phyloP scores from a whole-genome alignment of 768 basidiomycete genomes.

The Phylloporus rhodoxanthus region DNA sequence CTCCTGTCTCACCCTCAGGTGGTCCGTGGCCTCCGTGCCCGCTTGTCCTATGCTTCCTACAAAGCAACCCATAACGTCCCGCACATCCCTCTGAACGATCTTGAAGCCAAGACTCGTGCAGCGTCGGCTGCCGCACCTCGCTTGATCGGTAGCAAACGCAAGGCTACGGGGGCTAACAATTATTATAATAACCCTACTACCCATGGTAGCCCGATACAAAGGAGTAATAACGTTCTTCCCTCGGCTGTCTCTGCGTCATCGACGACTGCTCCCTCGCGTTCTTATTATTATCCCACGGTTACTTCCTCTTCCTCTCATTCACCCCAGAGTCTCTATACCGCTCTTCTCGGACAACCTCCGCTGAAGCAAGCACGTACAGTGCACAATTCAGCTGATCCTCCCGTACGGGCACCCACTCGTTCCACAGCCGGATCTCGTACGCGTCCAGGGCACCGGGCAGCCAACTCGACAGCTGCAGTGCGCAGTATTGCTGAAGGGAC shows the following conservation, averaged over 20 bases:
- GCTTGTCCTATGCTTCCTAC: conserved; percentile 78
- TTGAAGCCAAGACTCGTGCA: conserved; percentile 54
- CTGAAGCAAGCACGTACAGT: conserved; percentile 74
- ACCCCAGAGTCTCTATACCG: conserved; percentile 60
- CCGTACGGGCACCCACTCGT: conserved; percentile 44
- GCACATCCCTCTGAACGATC: conserved; percentile 59
- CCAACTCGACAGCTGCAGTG: conserved; percentile 14
- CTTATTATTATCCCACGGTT: conserved; percentile 38
- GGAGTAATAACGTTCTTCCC: conserved; percentile 45
- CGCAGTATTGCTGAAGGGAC: conserved; percentile 44
- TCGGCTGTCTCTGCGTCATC: conserved; percentile 22
- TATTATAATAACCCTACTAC: conserved; percentile 50
- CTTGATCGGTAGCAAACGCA: conserved; percentile 56
- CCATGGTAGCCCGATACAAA: conserved; percentile 37
- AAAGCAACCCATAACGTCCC: conserved; percentile 73
- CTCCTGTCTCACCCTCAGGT: conserved; percentile 47
- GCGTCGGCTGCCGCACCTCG: conserved; percentile 45
- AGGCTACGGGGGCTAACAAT: conserved; percentile 36
- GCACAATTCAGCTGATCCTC: conserved; percentile 66
- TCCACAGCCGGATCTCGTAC: conserved; percentile 30
- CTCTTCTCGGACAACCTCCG: conserved; percentile 73
- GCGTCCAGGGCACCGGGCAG: conserved; percentile 17
- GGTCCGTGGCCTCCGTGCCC: conserved; percentile 72
- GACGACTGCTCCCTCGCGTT: conserved; percentile 33
- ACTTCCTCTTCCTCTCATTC: conserved; percentile 35